Conservation (phyloP, 108 stramenopile species). For the Phaeodactylum tricornutum region DNA sequence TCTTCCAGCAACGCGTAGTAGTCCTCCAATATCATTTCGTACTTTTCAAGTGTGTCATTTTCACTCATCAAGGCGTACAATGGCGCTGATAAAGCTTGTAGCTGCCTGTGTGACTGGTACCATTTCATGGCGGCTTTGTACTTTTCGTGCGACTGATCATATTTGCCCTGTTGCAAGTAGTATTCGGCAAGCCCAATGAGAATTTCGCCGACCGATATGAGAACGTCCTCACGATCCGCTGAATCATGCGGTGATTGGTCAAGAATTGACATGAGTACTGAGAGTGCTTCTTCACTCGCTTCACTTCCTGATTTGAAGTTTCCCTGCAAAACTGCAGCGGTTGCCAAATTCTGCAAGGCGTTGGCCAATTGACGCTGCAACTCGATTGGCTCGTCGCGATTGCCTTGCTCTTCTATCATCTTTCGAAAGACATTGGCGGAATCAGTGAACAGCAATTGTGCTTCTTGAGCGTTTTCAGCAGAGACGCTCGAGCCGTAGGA, state of each 20-base stretch:
- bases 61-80: neutral
- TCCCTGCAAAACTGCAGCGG: neutral
- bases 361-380: constrained; percentile 2
- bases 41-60: neutral
- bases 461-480: too few species aligned
- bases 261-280: neutral
- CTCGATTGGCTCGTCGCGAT: too few species aligned
- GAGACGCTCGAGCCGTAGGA: too few species aligned
- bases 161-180: constrained; percentile 6
- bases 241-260: too few species aligned
- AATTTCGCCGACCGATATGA: neutral
- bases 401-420: too few species aligned
- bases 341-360: constrained; percentile 9
- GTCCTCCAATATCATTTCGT: constrained; percentile 1
- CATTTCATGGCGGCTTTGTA: constrained; percentile 6
- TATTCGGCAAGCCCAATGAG: constrained; percentile 4
- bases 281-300: constrained; percentile 4
- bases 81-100: neutral
- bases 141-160: constrained; percentile 3
- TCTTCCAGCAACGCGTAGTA: constrained; percentile 4
- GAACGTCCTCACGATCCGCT: neutral
- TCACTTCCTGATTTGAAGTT: neutral
- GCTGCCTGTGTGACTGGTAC: neutral
- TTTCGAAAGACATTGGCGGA: too few species aligned
- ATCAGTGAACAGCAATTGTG: too few species aligned